phyloP scores from a whole-genome alignment of 2,329 filamentous ascomycete species.

The Beauveria pseudobassiana region DNA sequence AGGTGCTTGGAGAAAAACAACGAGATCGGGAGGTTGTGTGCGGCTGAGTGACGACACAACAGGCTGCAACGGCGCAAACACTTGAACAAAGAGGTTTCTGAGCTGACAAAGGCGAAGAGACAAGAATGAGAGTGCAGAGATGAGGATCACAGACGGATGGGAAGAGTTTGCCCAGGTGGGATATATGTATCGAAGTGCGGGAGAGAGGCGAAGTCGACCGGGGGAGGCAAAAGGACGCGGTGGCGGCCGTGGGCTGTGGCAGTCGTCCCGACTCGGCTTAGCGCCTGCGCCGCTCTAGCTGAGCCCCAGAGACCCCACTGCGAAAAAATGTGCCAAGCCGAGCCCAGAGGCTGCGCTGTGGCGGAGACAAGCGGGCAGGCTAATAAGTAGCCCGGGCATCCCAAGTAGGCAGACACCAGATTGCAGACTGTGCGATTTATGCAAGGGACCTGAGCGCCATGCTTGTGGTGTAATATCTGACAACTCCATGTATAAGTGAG shows the following conservation, averaged over 20 bases:
- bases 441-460: neutral
- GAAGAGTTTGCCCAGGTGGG: neutral
- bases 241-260: neutral
- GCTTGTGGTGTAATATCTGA: too few relatives aligned
- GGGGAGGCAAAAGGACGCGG: neutral
- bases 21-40: neutral
- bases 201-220: constrained; percentile 5
- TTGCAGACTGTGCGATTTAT: constrained; percentile 1
- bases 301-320: neutral
- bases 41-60: neutral
- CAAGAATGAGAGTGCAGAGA: neutral
- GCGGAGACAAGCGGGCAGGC: neutral
- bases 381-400: too few relatives aligned
- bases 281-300: constrained; percentile 8
- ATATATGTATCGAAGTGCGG: constrained; percentile 9
- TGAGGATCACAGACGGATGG: neutral
- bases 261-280: neutral
- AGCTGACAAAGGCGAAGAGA: neutral
- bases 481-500: too few relatives aligned
- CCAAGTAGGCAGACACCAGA: too few relatives aligned
- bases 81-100: neutral
- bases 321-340: neutral
- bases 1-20: neutral
- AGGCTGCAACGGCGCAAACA: neutral
- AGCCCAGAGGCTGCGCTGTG: neutral